Base-by-base conservation (phyloP, 2,329 filamentous ascomycete species). In the Colletotrichum sojae region DNA sequence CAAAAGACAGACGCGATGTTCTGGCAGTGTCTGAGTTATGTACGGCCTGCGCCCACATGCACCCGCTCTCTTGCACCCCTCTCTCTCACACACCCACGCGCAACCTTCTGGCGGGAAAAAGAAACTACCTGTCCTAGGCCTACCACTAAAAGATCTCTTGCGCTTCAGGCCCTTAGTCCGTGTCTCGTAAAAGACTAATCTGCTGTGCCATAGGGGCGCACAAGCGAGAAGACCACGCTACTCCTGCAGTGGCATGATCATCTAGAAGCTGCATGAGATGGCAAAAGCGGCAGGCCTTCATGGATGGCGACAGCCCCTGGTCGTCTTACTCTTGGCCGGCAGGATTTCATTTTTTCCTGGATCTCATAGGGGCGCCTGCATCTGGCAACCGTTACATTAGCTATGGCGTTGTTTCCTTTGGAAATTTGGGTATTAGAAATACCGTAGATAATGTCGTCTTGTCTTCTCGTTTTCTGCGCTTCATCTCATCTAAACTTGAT, bases 171-270 rank as follows among this genome's bases (percentile, higher is more conserved):
- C 25, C 45, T 25, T 8, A 20, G 5, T 10, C n/a, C 6, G 9
- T 13, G 18, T 20, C 10, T 20, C 12, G 46, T 8, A 20, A 59
- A 49, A 39, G 36, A 39, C 20, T 31, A 40, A 25, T 25, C 27
- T 51, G 56, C 56, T 51, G 56, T 39, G 56, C 56, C 56, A 39
- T 16, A 36, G 16, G 43, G 27, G n/a, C 16, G 31, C 56, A 18
- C 15, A 36, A 49, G 56, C 56, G 56, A 59, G 27, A n/a, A 49
- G 27, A 27, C 49, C 45, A 39, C n/a, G 27, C 56, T 39, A 59
- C 22, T 51, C 22, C 45, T 51, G 43, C 43, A 36, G 27, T 59
- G 56, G 56, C 46, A 51, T 59, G 45, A 59, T 59, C 27, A 59
- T 59, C 27, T 51, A 2, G 40, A 57, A 36, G 16, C 43, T 49